phyloP scores from a whole-genome alignment of 345 rosid species.

The Punica granatum region DNA sequence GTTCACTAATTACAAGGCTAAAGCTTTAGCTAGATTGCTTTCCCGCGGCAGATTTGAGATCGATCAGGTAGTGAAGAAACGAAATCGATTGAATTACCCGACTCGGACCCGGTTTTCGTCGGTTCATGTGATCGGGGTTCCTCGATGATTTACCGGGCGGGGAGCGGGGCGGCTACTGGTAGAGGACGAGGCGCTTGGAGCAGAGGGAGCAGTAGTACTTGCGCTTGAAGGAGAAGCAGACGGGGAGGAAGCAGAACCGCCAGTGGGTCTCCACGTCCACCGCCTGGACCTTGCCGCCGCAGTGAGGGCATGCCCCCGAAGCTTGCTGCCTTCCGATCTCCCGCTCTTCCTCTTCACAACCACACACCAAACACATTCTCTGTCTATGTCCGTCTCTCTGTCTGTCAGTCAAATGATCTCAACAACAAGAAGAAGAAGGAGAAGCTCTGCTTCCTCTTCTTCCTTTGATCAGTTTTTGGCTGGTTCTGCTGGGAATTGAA shows the following conservation, averaged over 20 bases:
- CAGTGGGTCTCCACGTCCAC: conserved; percentile 59
- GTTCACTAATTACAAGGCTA: too few species aligned
- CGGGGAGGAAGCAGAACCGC: conserved; percentile 75
- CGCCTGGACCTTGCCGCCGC: conserved; percentile 70
- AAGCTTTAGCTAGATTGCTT: too few species aligned
- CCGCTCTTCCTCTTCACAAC: conserved; percentile 46
- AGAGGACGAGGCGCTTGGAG: conserved; percentile 39
- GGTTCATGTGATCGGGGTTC: too few species aligned
- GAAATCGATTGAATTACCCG: too few species aligned
- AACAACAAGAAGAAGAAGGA: too few species aligned
- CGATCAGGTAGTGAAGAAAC: too few species aligned
- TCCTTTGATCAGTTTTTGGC: neutral
- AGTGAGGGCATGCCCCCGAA: conserved; percentile 69
- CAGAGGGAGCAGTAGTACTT: conserved; percentile 58
- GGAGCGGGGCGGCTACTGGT: too few species aligned
- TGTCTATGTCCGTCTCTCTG: neutral
- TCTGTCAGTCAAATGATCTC: too few species aligned
- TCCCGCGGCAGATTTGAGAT: too few species aligned
- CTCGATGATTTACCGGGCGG: too few species aligned
- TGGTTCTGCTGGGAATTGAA: neutral
- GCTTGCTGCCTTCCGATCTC: conserved; percentile 73
- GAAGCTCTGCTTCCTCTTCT: conserved; percentile 2
- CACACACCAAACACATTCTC: conserved; percentile 52
- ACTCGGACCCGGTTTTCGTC: too few species aligned
- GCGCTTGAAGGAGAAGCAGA: conserved; percentile 55